Conservation (phyloP, 2,329 filamentous ascomycete species). For the Monilinia laxa region DNA sequence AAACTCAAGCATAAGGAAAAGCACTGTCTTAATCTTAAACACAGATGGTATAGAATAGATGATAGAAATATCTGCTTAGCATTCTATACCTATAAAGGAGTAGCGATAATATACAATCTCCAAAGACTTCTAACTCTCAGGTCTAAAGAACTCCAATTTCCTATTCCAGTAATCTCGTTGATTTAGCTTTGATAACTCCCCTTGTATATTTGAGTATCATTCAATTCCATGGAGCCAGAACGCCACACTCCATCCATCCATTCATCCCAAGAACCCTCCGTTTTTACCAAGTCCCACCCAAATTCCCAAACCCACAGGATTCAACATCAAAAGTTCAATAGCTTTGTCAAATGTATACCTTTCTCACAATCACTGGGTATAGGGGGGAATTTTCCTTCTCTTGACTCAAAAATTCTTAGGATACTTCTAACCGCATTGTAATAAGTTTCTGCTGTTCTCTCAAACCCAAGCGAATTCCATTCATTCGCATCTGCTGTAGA, state of each 20-base stretch:
- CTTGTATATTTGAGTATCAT: neutral
- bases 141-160: neutral
- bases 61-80: too few relatives aligned
- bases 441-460: constrained; percentile 38
- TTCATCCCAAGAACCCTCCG: neutral
- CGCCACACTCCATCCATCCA: neutral
- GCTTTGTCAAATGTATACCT: constrained; percentile 35
- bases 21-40: too few relatives aligned
- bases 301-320: neutral
- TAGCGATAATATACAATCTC: neutral
- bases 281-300: neutral
- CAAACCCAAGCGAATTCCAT: constrained; percentile 38
- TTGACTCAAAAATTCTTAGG: constrained; percentile 33
- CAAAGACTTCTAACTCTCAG: neutral
- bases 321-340: constrained; percentile 32
- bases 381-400: constrained; percentile 31
- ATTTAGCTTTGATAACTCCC: neutral
- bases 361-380: constrained; percentile 39
- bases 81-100: too few relatives aligned
- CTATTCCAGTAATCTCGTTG: neutral
- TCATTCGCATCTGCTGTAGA: constrained; percentile 26
- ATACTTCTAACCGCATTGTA: constrained; percentile 33
- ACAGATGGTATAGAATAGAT: too few relatives aligned
- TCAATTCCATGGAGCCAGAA: neutral
- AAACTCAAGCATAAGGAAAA: too few relatives aligned